Percentiles rank a stretch among this genome's conserved stretches.
Conservation (phyloP, 257 asterid genomes). For the Nicotiana tomentosiformis region DNA sequence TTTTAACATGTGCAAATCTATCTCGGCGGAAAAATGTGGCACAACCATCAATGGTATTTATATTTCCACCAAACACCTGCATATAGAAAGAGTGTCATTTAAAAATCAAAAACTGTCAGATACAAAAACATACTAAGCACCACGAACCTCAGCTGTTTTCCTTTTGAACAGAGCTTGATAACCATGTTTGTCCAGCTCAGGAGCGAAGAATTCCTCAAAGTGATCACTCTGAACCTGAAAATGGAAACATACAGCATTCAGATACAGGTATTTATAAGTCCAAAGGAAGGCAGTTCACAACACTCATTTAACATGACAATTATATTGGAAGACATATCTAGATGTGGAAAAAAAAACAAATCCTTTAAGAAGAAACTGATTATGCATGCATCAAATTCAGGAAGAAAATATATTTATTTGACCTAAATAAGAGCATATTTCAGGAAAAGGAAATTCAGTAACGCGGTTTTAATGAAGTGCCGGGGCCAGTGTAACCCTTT, state of each 20-base stretch:
- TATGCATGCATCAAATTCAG: constrained; percentile 1
- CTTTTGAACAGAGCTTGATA: constrained; percentile 79
- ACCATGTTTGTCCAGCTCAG: constrained; percentile 97
- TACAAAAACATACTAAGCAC: constrained; percentile 9
- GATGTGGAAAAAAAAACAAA: background rate
- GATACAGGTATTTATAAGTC: background rate
- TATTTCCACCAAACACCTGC: constrained; percentile 65
- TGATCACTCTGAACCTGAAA: constrained; percentile 87
- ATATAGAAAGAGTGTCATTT: constrained; percentile 9
- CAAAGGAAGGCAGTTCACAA: constrained; percentile 4
- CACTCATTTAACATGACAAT: background rate
- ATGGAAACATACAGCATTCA: background rate
- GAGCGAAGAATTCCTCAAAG: constrained; percentile 87
- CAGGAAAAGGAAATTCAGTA: background rate
- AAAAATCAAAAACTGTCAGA: constrained; percentile 10
- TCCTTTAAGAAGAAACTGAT: background rate
- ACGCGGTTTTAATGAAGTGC: background rate
- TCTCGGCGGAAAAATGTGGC: constrained; percentile 98
- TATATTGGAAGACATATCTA: background rate
- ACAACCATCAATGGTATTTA: constrained; percentile 68
- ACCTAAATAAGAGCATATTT: background rate
- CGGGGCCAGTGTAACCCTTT: background rate
- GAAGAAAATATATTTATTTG: background rate
- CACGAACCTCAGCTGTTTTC: constrained; percentile 83
- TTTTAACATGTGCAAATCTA: constrained; percentile 85